Conservation (phyloP, 192 early-diverging fungal species). For the Rhizophagus clarus region DNA sequence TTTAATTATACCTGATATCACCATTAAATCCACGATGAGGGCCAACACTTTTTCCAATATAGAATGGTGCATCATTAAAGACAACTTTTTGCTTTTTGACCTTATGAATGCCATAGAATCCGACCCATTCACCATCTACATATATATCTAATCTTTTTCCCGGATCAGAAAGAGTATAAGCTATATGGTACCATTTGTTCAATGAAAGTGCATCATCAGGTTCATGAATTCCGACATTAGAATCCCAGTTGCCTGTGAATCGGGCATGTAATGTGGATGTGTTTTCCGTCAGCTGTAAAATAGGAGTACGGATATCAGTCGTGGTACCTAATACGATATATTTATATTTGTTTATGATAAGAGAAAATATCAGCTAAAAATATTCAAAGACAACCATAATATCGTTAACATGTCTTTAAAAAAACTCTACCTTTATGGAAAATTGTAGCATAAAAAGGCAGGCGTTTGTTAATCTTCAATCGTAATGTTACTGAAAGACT, state of each 20-base stretch:
- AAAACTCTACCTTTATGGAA: not conserved
- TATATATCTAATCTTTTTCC: slow-evolving; percentile 16
- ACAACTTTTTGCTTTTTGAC: not conserved
- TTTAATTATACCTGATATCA: slow-evolving; percentile 8
- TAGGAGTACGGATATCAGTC: not conserved
- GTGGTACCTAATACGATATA: not conserved
- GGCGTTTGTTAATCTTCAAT: not conserved
- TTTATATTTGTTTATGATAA: not conserved
- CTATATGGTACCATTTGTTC: slow-evolving; percentile 22
- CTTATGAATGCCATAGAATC: not conserved
- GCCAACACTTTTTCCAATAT: not conserved
- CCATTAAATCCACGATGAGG: not conserved
- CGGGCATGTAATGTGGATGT: slow-evolving; percentile 2
- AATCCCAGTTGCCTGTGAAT: slow-evolving; percentile 6
- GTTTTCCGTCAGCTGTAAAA: not conserved
- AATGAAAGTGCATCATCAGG: not conserved
- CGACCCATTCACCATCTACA: slow-evolving; percentile 2
- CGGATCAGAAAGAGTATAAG: slow-evolving; percentile 16
- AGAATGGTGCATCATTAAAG: slow-evolving; percentile 10
- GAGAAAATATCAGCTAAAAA: not conserved
- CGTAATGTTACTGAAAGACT: not conserved
- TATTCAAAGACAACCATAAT: not conserved
- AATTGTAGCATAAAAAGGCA: not conserved
- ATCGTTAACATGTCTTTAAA: not conserved
- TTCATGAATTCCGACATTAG: not conserved